Base-by-base conservation (phyloP, 2,329 filamentous ascomycete genomes). In the Microcyclosporella mali region DNA sequence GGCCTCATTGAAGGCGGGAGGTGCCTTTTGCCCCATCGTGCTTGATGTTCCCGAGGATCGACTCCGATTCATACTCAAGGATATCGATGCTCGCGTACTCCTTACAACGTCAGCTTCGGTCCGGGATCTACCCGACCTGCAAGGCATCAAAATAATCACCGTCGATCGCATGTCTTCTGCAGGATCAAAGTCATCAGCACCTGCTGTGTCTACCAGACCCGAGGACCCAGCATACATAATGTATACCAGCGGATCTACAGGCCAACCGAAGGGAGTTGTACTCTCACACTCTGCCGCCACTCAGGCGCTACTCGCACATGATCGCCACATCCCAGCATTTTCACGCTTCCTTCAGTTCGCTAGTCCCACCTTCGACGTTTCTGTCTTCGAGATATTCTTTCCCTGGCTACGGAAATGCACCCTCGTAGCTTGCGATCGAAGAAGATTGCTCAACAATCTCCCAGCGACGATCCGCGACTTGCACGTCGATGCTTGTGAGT, bases 371-470 rank as follows among this genome's bases (percentile, higher is more conserved):
- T 95, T 95, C 60, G 89, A 95, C 63, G 89, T 95, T 6, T 94
- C 87, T 0, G 83, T 95, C 4, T 95, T 95, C 61, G 89, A 95
- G 61, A 89, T 94, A 6, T 95, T 95, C 71, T 95, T 95, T 52
- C 85, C 89, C 0, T 69, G 89, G 12, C 83, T 81, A 49, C 74
- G 87, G 44, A 84, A 84, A 2, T 70, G 70, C 16, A 94, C 87
- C 0, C 68, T 95, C 2, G 78, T 90, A 36, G 77, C 79, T 42
- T 87, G 82, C 52, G 75, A 80, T 43, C 78, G 88, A 19, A 70
- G 72, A 37, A 71, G 77, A 27, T 78, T 95, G 71, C 71, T 95
- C 32, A 78, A 84, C 48, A 81, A 95, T 57, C 74, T 95, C 16
- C 79, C 85, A 1, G 73, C 68, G 0, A 73, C 79, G 9, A 79